Percentiles rank a stretch among this genome's conserved stretches.
Conservation (phyloP, 2,329 filamentous ascomycete genomes). For the Teratosphaeriaceae sp. region DNA sequence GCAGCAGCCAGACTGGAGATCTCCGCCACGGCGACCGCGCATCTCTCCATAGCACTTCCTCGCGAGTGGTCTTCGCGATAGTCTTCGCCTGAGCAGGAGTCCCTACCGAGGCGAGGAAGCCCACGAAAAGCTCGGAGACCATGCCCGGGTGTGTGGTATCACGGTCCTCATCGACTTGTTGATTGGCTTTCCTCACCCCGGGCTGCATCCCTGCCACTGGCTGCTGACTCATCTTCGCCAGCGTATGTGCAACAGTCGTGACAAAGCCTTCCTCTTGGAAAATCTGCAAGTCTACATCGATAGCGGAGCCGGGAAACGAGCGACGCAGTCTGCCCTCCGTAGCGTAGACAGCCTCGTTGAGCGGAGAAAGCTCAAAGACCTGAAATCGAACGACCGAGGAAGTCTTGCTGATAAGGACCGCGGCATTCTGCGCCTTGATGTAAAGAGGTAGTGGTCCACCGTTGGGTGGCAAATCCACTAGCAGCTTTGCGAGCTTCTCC, state of each 20-base stretch:
- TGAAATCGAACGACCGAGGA: slow-evolving; percentile 43
- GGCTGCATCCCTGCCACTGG: slow-evolving; percentile 16
- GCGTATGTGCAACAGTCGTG: slow-evolving; percentile 10
- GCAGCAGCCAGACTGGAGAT: slow-evolving; percentile 54
- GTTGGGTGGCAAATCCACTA: slow-evolving; percentile 7
- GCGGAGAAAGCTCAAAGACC: slow-evolving; percentile 54
- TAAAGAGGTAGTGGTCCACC: slow-evolving; percentile 9
- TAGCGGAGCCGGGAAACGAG: slow-evolving; percentile 53
- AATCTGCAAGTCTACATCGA: slow-evolving; percentile 23
- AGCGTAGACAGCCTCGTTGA: slow-evolving; percentile 46
- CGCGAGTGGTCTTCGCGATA: slow-evolving; percentile 54
- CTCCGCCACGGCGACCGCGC: slow-evolving; percentile 54
- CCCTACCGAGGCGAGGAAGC: slow-evolving; percentile 52
- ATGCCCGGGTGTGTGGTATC: slow-evolving; percentile 53
- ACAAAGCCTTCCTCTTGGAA: slow-evolving; percentile 19
- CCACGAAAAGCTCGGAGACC: slow-evolving; percentile 54
- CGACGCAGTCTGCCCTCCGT: slow-evolving; percentile 48
- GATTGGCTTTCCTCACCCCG: slow-evolving; percentile 43
- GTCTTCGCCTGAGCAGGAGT: slow-evolving; percentile 26
- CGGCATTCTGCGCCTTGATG: slow-evolving; percentile 18
- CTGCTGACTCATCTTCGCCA: slow-evolving; percentile 16
- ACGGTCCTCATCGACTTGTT: slow-evolving; percentile 46
- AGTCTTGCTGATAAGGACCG: slow-evolving; percentile 16
- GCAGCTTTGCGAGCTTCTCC: slow-evolving; percentile 24
- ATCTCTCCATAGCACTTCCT: slow-evolving; percentile 50